Conservation (phyloP, 768 basidiomycete genomes). For the Cystobasidium tubakii region DNA sequence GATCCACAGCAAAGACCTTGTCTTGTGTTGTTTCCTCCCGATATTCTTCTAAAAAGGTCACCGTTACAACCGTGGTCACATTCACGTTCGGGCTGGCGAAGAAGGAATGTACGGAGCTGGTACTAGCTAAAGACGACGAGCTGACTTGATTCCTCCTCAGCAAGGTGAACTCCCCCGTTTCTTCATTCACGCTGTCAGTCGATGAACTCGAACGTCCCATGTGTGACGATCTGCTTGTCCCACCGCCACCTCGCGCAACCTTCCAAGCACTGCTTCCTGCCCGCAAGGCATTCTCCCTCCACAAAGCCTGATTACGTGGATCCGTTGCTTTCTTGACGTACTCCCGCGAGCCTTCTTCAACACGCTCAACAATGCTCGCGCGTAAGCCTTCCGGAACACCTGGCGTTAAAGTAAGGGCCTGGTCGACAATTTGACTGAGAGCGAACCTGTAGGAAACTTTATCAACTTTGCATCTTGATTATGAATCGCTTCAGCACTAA, state of each 20-base stretch:
- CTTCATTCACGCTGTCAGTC: background rate
- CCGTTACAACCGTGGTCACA: constrained; percentile 21
- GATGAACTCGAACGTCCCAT: no score
- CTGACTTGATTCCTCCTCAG: background rate
- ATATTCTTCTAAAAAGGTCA: background rate
- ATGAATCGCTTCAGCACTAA: no score
- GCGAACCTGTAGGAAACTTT: background rate
- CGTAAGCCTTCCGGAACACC: constrained; percentile 4
- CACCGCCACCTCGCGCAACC: constrained; percentile 13
- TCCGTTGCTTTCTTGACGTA: constrained; percentile 13
- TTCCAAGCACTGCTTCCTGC: background rate
- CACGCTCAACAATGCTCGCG: constrained; percentile 13
- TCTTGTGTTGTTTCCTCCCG: background rate
- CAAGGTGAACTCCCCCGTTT: constrained; percentile 15
- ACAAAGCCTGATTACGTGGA: constrained; percentile 9
- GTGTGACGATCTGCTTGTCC: constrained; percentile 15
- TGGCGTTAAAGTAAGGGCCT: constrained; percentile 17
- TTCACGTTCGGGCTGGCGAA: background rate
- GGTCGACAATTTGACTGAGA: constrained; percentile 8
- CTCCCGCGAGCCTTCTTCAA: constrained; percentile 20
- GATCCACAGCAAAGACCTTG: background rate
- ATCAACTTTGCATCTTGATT: no score
- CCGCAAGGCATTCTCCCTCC: background rate
- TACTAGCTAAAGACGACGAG: background rate
- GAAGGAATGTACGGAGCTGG: constrained; percentile 23